A percentile compares a stretch with the other conserved stretches of the same genome.
Evolutionary conservation across 129 eudicot genomes (phyloP).

Genomic region (Artemisia tridentata): DNA sequence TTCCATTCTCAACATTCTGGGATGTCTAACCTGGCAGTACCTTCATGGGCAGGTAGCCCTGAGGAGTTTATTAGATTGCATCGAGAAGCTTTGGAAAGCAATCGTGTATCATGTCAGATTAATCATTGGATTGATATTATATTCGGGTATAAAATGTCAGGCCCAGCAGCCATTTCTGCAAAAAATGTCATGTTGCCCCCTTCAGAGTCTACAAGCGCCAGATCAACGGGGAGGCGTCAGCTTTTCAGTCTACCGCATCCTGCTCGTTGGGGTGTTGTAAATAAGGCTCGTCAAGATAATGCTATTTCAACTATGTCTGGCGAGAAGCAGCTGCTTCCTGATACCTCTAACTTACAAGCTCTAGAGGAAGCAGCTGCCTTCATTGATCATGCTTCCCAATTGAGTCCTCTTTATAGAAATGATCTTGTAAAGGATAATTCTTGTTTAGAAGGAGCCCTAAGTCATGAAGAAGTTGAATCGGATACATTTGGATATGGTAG

Average conservation of each 20-base stretch:
- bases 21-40: conserved; percentile 88
- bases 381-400: conserved; percentile 71
- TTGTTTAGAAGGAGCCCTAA: conserved; percentile 2
- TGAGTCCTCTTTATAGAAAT: conserved; percentile 54
- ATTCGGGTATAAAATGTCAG: conserved; percentile 95
- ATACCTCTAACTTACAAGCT: conserved; percentile 40
- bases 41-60: conserved; percentile 81
- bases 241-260: conserved; percentile 92
- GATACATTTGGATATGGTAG: conserved; percentile 23
- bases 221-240: conserved; percentile 81
- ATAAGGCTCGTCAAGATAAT: conserved; percentile 8
- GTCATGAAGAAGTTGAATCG: conserved; percentile 1
- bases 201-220: conserved; percentile 58
- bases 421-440: conserved; percentile 28
- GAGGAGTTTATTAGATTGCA: conserved; percentile 85
- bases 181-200: conserved; percentile 91
- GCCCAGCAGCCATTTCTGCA: conserved; percentile 82
- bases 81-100: conserved; percentile 82
- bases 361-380: conserved; percentile 76
- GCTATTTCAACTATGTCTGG: not conserved
- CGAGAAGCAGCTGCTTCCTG: conserved; percentile 31
- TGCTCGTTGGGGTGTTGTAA: conserved; percentile 49
- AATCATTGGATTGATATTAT: conserved; percentile 96
- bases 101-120: conserved; percentile 66
- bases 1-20: conserved; percentile 75